Conservation (phyloP, 805 yeast genomes). For the Starmerella etchellsii region DNA sequence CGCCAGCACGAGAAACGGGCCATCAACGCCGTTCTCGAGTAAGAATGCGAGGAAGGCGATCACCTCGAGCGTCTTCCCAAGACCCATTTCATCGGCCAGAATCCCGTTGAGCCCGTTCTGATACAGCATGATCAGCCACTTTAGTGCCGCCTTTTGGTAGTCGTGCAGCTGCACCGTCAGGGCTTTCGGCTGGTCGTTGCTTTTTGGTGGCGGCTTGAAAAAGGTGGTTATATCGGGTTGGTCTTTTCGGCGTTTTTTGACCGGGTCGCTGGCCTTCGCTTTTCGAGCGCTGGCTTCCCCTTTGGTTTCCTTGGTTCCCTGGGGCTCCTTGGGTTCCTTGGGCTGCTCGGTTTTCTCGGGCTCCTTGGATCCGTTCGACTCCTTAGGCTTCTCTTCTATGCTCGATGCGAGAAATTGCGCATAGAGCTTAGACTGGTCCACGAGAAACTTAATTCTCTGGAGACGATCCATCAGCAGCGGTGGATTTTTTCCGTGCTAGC, state of each 20-base stretch:
- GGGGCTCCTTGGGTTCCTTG: neutral
- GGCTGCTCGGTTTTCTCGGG: neutral
- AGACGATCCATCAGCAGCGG: constrained; percentile 48
- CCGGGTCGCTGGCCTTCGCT: neutral
- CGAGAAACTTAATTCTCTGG: constrained; percentile 54
- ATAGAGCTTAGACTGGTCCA: constrained; percentile 78
- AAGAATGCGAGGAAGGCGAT: constrained; percentile 66
- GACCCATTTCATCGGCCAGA: constrained; percentile 94
- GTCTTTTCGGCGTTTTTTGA: neutral
- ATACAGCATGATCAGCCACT: constrained; percentile 78
- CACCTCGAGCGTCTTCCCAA: constrained; percentile 87
- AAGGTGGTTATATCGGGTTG: constrained; percentile 1
- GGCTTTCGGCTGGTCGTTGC: constrained; percentile 39
- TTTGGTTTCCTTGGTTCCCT: neutral
- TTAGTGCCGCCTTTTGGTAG: constrained; percentile 80
- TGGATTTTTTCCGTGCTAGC: too few relatives aligned
- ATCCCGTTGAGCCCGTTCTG: constrained; percentile 94
- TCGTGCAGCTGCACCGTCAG: constrained; percentile 55
- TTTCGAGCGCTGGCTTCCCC: too few relatives aligned
- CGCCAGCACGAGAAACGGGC: constrained; percentile 87
- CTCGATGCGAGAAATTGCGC: constrained; percentile 78
- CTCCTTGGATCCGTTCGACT: constrained; percentile 22
- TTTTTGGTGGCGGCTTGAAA: constrained; percentile 16
- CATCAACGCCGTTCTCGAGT: constrained; percentile 60
- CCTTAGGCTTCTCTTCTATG: constrained; percentile 25